Conservation (phyloP, 208 protist species). For the Herpetomonas tarakana region DNA sequence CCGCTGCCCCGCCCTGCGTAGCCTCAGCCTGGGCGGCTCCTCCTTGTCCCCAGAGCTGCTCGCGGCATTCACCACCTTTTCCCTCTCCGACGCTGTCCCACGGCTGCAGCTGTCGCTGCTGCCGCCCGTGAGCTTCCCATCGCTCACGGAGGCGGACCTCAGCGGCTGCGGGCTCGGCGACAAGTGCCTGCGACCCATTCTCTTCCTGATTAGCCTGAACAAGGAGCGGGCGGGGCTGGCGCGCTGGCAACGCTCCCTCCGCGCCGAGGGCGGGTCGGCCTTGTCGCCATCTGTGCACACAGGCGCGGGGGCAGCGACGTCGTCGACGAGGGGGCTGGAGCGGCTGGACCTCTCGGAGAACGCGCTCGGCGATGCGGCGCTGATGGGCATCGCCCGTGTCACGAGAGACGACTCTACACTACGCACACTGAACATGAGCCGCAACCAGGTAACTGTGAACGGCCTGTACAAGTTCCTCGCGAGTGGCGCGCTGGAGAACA, state of each 20-base stretch:
- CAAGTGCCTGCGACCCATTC: constrained; percentile 29
- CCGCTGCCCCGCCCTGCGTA: constrained; percentile 9
- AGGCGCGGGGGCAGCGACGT: background rate
- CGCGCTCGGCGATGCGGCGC: constrained; percentile 43
- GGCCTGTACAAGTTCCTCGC: constrained; percentile 29
- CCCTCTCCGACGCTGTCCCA: background rate
- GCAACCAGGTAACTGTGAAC: constrained; percentile 30
- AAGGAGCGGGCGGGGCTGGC: constrained; percentile 15
- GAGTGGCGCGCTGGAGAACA: constrained; percentile 36
- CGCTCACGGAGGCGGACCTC: constrained; percentile 57
- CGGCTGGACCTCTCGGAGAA: constrained; percentile 60
- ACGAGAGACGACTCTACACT: constrained; percentile 38
- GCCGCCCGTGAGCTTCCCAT: constrained; percentile 15
- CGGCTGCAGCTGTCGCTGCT: too few relatives aligned
- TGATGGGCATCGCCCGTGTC: constrained; percentile 30
- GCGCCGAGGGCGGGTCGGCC: constrained; percentile 7
- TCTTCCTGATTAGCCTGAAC: constrained; percentile 27
- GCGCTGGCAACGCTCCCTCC: constrained; percentile 44
- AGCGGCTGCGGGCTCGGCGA: constrained; percentile 59
- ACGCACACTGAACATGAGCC: constrained; percentile 49
- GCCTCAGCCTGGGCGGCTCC: constrained; percentile 19
- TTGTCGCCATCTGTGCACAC: background rate
- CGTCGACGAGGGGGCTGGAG: constrained; percentile 19
- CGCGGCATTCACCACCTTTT: constrained; percentile 5
- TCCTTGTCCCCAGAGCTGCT: constrained; percentile 19